A percentile compares a stretch with the other conserved stretches of the same genome.
These are phyloP conservation scores for Digitaria exilis DNA, from an alignment of 202 grass and related monocot genomes.

Conservation along the genomic window DNA sequence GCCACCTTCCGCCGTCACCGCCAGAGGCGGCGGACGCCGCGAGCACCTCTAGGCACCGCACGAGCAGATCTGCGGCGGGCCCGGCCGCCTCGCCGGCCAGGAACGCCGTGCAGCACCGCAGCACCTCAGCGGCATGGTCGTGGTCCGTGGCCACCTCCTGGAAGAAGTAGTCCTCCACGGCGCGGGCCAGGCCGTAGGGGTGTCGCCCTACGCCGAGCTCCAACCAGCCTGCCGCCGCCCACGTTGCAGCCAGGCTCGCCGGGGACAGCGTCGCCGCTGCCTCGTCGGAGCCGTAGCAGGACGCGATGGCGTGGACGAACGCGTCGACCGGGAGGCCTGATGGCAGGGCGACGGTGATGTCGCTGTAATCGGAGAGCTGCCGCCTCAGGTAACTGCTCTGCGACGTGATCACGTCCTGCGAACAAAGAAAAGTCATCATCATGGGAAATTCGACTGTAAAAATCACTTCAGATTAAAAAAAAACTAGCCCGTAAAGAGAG, in stretches of 20 bases:
- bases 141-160: slow-evolving; percentile 70
- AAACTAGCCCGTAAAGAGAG: not conserved
- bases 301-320: slow-evolving; percentile 48
- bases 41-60: slow-evolving; percentile 72
- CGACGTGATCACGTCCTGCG: slow-evolving; percentile 66
- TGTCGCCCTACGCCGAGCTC: slow-evolving; percentile 45
- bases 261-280: slow-evolving; percentile 37
- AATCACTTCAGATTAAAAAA: not conserved
- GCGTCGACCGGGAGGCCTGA: slow-evolving; percentile 47
- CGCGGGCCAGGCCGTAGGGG: slow-evolving; percentile 33
- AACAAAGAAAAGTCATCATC: not conserved
- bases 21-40: slow-evolving; percentile 36
- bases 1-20: slow-evolving; percentile 43
- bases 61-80: slow-evolving; percentile 53
- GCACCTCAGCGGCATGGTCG: slow-evolving; percentile 37
- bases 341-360: slow-evolving; percentile 56
- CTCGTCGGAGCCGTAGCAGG: slow-evolving; percentile 59
- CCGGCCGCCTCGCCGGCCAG: slow-evolving; percentile 49
- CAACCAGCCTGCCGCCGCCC: slow-evolving; percentile 70
- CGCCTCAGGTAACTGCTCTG: slow-evolving; percentile 70
- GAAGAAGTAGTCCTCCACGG: slow-evolving; percentile 80
- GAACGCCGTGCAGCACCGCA: slow-evolving; percentile 56
- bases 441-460: not conserved
- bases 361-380: slow-evolving; percentile 51
- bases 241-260: slow-evolving; percentile 51